phyloP scores from a whole-genome alignment of 2,329 filamentous ascomycete species.

The Epichloe coenophiala region DNA sequence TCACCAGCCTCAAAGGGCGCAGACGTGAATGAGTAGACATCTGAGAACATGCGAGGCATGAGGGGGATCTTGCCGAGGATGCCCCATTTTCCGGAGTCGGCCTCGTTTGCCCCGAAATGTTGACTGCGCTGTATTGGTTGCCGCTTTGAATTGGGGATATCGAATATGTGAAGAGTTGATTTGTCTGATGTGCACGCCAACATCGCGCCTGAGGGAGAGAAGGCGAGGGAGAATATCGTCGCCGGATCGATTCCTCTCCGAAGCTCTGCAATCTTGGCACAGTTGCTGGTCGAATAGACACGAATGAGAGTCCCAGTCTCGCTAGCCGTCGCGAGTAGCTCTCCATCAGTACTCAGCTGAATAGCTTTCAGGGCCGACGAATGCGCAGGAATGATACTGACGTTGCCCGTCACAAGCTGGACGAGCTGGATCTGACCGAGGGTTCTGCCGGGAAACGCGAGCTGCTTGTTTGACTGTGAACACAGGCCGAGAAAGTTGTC shows the following conservation, averaged over 20 bases:
- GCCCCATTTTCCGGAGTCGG: conserved; percentile 64
- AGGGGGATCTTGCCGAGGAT: conserved; percentile 77
- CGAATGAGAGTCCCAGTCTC: conserved; percentile 83
- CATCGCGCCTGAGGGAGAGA: conserved; percentile 67
- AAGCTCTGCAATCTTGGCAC: conserved; percentile 70
- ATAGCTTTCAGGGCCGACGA: conserved; percentile 66
- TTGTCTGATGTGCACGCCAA: conserved; percentile 94
- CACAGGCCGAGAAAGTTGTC: conserved; percentile 74
- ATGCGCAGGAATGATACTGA: conserved; percentile 90
- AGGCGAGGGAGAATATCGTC: conserved; percentile 73
- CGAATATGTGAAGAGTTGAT: conserved; percentile 87
- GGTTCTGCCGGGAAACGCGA: conserved; percentile 81
- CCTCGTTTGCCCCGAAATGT: conserved; percentile 13
- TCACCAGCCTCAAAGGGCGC: conserved; percentile 74
- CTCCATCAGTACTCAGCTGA: conserved; percentile 64
- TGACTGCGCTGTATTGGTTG: conserved; percentile 20
- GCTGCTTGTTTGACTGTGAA: conserved; percentile 56
- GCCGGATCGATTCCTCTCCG: conserved; percentile 82
- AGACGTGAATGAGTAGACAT: conserved; percentile 75
- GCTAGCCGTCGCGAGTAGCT: conserved; percentile 77
- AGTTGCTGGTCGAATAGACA: conserved; percentile 68
- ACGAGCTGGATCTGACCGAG: conserved; percentile 82
- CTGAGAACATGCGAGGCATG: conserved; percentile 76
- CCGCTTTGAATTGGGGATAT: conserved; percentile 50
- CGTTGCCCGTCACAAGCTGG: conserved; percentile 61